These are phyloP conservation scores for Solanum clarkiae DNA, from an alignment of 257 asterid species.

Conservation along the genomic window DNA sequence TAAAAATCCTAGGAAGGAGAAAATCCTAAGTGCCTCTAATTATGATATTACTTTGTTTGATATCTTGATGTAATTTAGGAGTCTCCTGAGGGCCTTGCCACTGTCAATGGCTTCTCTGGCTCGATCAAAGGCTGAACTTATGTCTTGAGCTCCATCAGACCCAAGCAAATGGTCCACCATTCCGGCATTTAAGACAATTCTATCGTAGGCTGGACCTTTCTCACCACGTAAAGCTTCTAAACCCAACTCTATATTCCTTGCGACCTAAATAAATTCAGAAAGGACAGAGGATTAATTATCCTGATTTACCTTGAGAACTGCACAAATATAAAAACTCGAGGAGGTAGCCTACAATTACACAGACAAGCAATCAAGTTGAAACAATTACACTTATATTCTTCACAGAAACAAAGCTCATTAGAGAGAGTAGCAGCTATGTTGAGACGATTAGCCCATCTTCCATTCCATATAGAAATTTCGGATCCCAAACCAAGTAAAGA, in stretches of 20 bases:
- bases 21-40: background rate
- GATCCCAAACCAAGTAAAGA: background rate
- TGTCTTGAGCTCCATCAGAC: slow-evolving; percentile 81
- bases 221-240: slow-evolving; percentile 80
- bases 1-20: background rate
- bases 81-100: slow-evolving; percentile 69
- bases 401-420: background rate
- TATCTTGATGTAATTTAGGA: slow-evolving; percentile 53
- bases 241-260: slow-evolving; percentile 77
- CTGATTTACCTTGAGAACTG: background rate
- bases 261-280: slow-evolving; percentile 25
- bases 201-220: slow-evolving; percentile 82
- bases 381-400: background rate
- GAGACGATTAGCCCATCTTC: background rate
- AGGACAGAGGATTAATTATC: background rate
- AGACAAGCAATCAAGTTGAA: background rate
- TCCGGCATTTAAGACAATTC: slow-evolving; percentile 80
- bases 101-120: slow-evolving; percentile 90
- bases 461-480: background rate
- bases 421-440: background rate
- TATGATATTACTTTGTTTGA: slow-evolving; percentile 35
- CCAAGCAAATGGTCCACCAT: slow-evolving; percentile 91
- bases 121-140: slow-evolving; percentile 59
- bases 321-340: background rate
- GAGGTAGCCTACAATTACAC: background rate